Evolutionary conservation across 2,329 filamentous ascomycete genomes (phyloP).

Genomic region (Seiridium unicorne): DNA sequence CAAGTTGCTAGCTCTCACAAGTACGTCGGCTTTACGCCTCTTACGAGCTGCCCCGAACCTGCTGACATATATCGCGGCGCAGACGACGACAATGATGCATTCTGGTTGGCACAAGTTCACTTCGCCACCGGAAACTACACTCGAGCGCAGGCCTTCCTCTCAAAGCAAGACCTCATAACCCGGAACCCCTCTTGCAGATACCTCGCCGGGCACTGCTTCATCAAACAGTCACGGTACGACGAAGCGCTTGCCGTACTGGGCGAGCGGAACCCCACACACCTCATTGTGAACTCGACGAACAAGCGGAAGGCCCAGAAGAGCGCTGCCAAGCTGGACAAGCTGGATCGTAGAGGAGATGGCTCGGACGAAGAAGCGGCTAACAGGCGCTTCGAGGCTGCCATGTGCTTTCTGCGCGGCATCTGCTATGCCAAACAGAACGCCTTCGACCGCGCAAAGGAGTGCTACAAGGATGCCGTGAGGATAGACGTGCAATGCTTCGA

Average conservation of each 20-base stretch:
- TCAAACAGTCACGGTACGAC: slow-evolving; percentile 87
- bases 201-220: slow-evolving; percentile 87
- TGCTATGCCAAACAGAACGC: slow-evolving; percentile 97
- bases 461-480: slow-evolving; percentile 94
- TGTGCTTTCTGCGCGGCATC: slow-evolving; percentile 92
- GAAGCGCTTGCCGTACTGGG: slow-evolving; percentile 85
- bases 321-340: slow-evolving; percentile 19
- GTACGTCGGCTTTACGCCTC: slow-evolving; percentile 48
- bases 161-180: slow-evolving; percentile 76
- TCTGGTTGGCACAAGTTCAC: slow-evolving; percentile 97
- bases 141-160: slow-evolving; percentile 82
- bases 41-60: not conserved
- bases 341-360: slow-evolving; percentile 26
- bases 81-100: slow-evolving; percentile 94
- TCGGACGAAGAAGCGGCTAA: slow-evolving; percentile 67
- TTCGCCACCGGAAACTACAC: slow-evolving; percentile 95
- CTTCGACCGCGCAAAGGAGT: slow-evolving; percentile 95
- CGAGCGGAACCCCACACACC: slow-evolving; percentile 89
- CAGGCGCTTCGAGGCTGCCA: slow-evolving; percentile 88
- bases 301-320: slow-evolving; percentile 64
- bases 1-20: slow-evolving; percentile 91
- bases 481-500: slow-evolving; percentile 99
- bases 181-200: slow-evolving; percentile 88
- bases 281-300: slow-evolving; percentile 65
- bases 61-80: slow-evolving; percentile 11